Evolutionary conservation across 495 filamentous ascomycete genomes (phyloP).

Genomic region (Aspergillus diversus): DNA sequence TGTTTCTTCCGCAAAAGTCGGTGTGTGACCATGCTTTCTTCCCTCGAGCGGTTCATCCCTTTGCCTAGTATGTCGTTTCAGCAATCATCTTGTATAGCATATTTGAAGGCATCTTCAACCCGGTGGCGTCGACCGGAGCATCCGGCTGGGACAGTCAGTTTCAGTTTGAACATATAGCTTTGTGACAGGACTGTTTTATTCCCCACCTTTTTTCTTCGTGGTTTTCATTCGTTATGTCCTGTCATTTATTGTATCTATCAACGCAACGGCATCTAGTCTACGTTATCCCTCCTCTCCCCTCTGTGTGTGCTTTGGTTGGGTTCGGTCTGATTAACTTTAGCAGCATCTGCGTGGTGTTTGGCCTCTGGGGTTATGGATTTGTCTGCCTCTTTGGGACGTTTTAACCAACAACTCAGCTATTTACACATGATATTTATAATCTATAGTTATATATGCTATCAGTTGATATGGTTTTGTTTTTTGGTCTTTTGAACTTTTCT

Average conservation of each 20-base stretch:
- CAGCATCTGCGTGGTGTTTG: no score
- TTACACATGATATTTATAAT: no score
- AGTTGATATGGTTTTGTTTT: no score
- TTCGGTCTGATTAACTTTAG: no score
- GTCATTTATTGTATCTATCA: background rate
- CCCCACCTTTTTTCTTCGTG: background rate
- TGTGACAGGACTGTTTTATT: background rate
- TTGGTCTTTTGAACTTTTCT: no score
- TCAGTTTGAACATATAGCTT: conserved; percentile 1
- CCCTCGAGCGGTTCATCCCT: conserved; percentile 13
- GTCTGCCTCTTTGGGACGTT: no score
- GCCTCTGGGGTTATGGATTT: no score
- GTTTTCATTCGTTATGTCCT: background rate
- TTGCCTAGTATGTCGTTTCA: conserved; percentile 20
- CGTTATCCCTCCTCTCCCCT: background rate
- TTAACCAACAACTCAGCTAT: no score
- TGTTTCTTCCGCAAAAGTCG: conserved; percentile 22
- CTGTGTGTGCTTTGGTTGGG: background rate
- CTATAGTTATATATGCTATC: no score
- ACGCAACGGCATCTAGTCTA: background rate
- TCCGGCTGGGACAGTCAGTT: background rate
- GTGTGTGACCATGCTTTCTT: conserved; percentile 26
- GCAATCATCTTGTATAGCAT: conserved; percentile 25
- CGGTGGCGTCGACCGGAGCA: conserved; percentile 5
- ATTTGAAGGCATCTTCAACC: conserved; percentile 1